Evolutionary conservation across 73 alveolate genomes (phyloP), one percentile per base, ranked within the genome.

Genomic region (Paraurostyla sp.): DNA sequence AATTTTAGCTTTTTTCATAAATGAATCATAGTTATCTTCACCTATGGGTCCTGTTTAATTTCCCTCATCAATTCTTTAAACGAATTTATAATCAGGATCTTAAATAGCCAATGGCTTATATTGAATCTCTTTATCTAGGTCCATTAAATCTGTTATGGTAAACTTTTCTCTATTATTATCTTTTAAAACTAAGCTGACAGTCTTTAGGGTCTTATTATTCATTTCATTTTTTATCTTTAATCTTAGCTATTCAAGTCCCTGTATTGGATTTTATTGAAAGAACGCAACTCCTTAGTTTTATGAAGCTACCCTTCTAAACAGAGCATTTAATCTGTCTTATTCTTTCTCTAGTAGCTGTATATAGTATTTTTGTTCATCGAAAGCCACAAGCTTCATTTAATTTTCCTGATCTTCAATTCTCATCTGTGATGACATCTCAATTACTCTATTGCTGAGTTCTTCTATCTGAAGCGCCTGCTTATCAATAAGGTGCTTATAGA

Each of bases 91-190:
- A 29, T 65, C 82, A 3, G 56, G 82, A 25, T 73, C 86, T 7
- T 27, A 16, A 23, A 73, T 49, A 2, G 48, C 3, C 15, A 30
- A 73, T 27, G 71, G 65, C 32, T 43, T 49, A 43, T 45, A 45
- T 4, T 33, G 27, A 13, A 73, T 43, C 20, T 73, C 86, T 73
- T 73, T 45, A 6, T 45, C 41, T 0, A 73, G 22, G 50, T 73
- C 86, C 65, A 48, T 48, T 3, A 73, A n/a, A 6, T 73, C 86
- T 20, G 86, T 73, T 35, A 33, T 18, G 13, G 71, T 43, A 25
- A 48, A 73, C 32, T 73, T 73, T 43, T 73, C 86, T 73, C 86
- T 73, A 25, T 43, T 33, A 23, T 73, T 51, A 48, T 73, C 86
- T 48, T 73, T 48, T 22, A 73, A 48, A 16, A 73, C 71, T 43